Conservation (phyloP, 176 grass and related monocot species). For the Guadua angustifolia region DNA sequence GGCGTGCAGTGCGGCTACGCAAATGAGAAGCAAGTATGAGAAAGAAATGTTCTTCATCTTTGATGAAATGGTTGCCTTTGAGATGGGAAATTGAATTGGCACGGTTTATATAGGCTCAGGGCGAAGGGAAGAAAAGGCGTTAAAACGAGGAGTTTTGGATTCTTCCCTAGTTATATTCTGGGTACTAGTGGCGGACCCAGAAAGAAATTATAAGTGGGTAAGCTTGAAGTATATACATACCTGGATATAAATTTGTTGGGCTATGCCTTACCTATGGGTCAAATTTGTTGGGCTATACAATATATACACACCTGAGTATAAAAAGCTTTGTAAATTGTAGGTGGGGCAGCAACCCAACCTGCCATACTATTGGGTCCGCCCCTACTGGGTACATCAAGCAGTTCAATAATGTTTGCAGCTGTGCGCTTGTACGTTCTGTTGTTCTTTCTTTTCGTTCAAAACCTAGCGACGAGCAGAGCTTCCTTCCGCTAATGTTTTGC, state of each 20-base stretch:
- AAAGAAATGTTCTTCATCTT: slow-evolving; percentile 19
- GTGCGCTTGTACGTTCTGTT: neutral
- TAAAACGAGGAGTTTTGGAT: neutral
- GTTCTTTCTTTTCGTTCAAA: neutral
- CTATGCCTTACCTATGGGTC: too few species aligned
- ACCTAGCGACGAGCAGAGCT: neutral
- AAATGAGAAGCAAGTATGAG: slow-evolving; percentile 31
- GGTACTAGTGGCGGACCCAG: too few species aligned
- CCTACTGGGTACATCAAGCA: too few species aligned
- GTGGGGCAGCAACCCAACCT: too few species aligned
- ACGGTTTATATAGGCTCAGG: slow-evolving; percentile 25
- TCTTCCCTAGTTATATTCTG: neutral
- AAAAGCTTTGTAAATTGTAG: too few species aligned
- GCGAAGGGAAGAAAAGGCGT: neutral
- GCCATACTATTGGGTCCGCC: too few species aligned
- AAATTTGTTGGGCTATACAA: too few species aligned
- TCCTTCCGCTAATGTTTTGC: neutral
- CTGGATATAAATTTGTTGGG: too few species aligned
- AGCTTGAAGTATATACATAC: too few species aligned
- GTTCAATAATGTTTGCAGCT: neutral
- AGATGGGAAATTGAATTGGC: neutral
- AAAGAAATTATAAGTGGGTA: too few species aligned
- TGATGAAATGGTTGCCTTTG: neutral
- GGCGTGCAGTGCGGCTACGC: neutral
- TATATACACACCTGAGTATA: too few species aligned